Evolutionary conservation across 1,284 basidiomycete genomes (phyloP).

Genomic region (Ganoderma leucocontextum): DNA sequence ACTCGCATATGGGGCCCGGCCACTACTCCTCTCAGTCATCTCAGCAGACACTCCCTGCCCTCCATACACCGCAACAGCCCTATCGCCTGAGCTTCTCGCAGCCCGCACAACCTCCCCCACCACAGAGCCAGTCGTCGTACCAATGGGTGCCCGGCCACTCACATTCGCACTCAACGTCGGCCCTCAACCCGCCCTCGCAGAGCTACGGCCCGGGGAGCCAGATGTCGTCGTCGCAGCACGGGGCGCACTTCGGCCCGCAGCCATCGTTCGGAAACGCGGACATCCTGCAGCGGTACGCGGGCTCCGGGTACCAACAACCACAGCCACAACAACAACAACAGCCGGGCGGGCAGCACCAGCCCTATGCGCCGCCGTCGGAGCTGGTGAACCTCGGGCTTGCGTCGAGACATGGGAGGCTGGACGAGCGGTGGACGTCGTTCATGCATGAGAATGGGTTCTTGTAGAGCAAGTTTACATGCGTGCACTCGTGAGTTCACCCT

Average conservation of each 20-base stretch:
- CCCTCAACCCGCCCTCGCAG: constrained; percentile 17
- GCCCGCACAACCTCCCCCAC: constrained; percentile 14
- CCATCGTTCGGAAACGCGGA: constrained; percentile 20
- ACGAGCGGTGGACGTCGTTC: constrained; percentile 43
- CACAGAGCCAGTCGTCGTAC: constrained; percentile 9
- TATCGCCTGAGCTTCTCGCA: constrained; percentile 29
- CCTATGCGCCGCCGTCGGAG: constrained; percentile 39
- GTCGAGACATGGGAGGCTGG: constrained; percentile 40
- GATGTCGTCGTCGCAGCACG: constrained; percentile 19
- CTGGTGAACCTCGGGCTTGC: constrained; percentile 42
- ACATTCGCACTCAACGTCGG: constrained; percentile 21
- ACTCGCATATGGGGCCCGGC: constrained; percentile 5
- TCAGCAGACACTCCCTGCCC: neutral
- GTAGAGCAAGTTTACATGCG: constrained; percentile 22
- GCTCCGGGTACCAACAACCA: constrained; percentile 9
- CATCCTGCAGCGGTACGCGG: constrained; percentile 23
- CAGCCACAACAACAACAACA: constrained; percentile 17
- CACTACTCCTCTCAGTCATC: constrained; percentile 12
- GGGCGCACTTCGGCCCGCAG: constrained; percentile 7
- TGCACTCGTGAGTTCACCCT: constrained; percentile 7
- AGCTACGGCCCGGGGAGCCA: constrained; percentile 16
- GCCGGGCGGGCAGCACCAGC: constrained; percentile 12
- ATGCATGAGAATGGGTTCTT: constrained; percentile 44
- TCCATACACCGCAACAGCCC: constrained; percentile 16
- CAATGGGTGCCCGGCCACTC: constrained; percentile 2